Base-by-base conservation (phyloP, 2,329 filamentous ascomycete species). In the Triangularia verruculosa region DNA sequence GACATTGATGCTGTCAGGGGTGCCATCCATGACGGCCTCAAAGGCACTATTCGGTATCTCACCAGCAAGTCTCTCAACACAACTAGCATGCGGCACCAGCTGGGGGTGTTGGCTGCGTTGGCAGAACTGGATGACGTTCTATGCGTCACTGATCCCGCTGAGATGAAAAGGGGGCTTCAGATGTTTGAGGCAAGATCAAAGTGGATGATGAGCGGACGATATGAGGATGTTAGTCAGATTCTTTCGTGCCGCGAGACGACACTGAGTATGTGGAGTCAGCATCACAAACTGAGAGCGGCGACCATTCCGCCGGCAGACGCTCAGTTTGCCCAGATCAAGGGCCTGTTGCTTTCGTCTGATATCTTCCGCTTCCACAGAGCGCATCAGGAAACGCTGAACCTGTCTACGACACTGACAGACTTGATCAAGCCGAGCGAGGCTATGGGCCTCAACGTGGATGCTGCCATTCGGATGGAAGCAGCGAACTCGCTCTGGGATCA, bases 401-500 rank as follows among this genome's bases (percentile, higher is more conserved):
- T 93, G 12, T 90, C 93, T 12, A 95, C 93, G 2, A 88, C 89
- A 25, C 82, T 99, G n/a, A 90, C 87, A 12, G 87, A 91, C 61
- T 82, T 98, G 25, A 86, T 93, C n/a, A 74, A 80, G 5, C 80
- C 87, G 3, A 95, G 91, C 72, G 82, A 84, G 64, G 80, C 85
- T 0, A 76, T 92, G n/a, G 91, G 90, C 0, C 78, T 98, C 1
- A 85, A 88, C 63, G 86, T 97, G 53, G 89, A 93, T 72, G 90
- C 88, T 12, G 88, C 88, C 12, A 86, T 93, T 43, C 87, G 89
- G 67, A 85, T 94, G 61, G 95, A 98, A 74, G 86, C 91, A 7
- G 93, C 96, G 11, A 92, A 90, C 71, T 92, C 96, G 6, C 80
- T 99, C 0, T 99, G 95, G 94, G 92, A 96, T 66, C 90, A 97